Percentiles rank a stretch among this genome's conserved stretches.
Conservation (phyloP, 441 rosid species). For the Euphorbia celastroides region DNA sequence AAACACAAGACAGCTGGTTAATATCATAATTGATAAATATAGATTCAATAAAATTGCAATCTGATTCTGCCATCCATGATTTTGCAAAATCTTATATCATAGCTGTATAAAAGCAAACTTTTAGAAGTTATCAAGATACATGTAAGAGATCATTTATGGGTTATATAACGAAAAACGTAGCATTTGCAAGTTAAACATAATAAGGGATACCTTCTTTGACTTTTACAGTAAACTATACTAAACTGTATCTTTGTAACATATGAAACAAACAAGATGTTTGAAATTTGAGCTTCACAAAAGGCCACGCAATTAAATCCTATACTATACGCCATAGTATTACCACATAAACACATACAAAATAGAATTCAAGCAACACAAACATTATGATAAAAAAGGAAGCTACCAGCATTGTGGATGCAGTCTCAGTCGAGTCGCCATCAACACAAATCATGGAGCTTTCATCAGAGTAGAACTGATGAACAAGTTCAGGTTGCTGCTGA, state of each 20-base stretch:
- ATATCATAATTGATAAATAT: not conserved
- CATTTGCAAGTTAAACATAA: not conserved
- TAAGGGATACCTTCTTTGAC: too few relatives aligned
- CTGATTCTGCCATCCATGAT: not conserved
- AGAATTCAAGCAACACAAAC: not conserved
- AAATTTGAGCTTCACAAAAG: not conserved
- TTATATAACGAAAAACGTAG: not conserved
- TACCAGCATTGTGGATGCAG: slow-evolving; percentile 76
- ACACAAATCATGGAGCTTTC: slow-evolving; percentile 73
- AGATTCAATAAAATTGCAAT: not conserved
- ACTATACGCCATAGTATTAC: not conserved
- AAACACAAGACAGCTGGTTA: slow-evolving; percentile 1
- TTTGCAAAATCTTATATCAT: not conserved
- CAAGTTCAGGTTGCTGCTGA: slow-evolving; percentile 74
- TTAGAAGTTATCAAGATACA: not conserved
- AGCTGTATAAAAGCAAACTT: not conserved
- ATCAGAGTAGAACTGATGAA: slow-evolving; percentile 78
- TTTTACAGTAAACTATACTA: not conserved
- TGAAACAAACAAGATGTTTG: not conserved
- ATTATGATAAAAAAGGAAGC: not conserved
- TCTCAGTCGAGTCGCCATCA: slow-evolving; percentile 54
- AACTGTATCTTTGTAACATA: not conserved
- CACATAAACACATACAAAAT: not conserved
- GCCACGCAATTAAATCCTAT: not conserved
- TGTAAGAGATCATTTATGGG: not conserved